A percentile compares a stretch with the other conserved stretches of the same genome.
Conservation (phyloP, 208 protist species). For the Crithidia bombi region DNA sequence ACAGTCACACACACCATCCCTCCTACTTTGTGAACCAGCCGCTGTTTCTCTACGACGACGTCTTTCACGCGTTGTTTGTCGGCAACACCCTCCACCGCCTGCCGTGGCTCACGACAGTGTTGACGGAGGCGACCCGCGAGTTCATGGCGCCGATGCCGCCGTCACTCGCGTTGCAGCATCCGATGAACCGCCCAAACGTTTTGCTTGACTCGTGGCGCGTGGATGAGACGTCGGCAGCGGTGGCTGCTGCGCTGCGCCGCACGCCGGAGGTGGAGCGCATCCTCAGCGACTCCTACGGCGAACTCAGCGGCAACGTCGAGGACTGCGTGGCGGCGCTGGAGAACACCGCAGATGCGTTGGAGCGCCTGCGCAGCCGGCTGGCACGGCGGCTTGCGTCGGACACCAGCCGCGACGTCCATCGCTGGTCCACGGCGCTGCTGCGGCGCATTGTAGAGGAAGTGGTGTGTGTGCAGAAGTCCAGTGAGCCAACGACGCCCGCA, state of each 20-base stretch:
- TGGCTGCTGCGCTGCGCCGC: constrained; percentile 42
- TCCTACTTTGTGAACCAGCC: constrained; percentile 62
- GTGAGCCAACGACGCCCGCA: constrained; percentile 26
- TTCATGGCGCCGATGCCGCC: constrained; percentile 49
- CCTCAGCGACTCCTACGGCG: constrained; percentile 57
- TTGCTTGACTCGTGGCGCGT: constrained; percentile 62
- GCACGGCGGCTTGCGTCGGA: constrained; percentile 63
- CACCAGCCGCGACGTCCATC: constrained; percentile 48
- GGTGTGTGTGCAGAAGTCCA: constrained; percentile 40
- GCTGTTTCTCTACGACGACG: constrained; percentile 69
- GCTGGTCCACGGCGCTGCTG: constrained; percentile 55
- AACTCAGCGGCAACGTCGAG: constrained; percentile 59
- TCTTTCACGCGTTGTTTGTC: constrained; percentile 57
- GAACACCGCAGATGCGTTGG: constrained; percentile 44
- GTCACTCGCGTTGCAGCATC: constrained; percentile 35
- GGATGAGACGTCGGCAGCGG: constrained; percentile 30
- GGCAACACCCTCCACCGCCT: constrained; percentile 49
- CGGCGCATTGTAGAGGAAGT: constrained; percentile 54
- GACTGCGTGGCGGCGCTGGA: constrained; percentile 48
- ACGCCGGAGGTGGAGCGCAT: constrained; percentile 63
- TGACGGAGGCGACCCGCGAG: constrained; percentile 41
- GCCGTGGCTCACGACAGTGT: constrained; percentile 67
- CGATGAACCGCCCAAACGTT: constrained; percentile 17
- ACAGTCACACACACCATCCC: constrained; percentile 35
- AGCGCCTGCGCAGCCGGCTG: constrained; percentile 72